Conservation (phyloP, 2,329 filamentous ascomycete genomes). For the Trichoderma koningii region DNA sequence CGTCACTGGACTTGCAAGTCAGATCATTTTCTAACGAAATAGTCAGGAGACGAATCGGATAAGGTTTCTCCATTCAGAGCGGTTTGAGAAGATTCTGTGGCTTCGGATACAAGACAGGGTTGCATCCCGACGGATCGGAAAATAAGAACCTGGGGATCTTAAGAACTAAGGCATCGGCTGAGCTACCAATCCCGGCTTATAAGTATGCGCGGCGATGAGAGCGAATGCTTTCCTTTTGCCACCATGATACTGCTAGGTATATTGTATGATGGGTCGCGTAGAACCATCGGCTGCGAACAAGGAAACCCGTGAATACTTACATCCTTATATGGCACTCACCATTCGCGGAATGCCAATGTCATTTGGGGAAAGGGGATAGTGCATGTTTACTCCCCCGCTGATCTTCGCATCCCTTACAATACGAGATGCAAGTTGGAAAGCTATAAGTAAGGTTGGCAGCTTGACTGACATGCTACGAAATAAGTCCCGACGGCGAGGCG, state of each 20-base stretch:
- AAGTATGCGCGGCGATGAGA: not conserved
- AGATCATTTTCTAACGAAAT: not conserved
- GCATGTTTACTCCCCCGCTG: not conserved
- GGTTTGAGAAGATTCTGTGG: not conserved
- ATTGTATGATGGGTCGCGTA: not conserved
- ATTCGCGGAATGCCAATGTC: not conserved
- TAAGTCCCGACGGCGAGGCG: too few species aligned
- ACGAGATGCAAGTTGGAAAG: not conserved
- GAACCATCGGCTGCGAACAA: not conserved
- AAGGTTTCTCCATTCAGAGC: too few species aligned
- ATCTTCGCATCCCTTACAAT: not conserved
- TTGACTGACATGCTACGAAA: too few species aligned
- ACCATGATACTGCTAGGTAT: too few species aligned
- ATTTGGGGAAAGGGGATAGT: not conserved
- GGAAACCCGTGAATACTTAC: not conserved
- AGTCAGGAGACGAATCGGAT: too few species aligned
- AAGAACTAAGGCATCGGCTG: not conserved
- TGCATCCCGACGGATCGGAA: constrained; percentile 20
- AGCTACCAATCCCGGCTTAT: not conserved
- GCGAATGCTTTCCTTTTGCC: not conserved
- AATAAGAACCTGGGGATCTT: not conserved
- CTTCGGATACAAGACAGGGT: not conserved
- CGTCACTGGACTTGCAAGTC: not conserved
- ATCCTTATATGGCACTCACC: not conserved
- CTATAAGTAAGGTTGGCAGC: not conserved